Percentiles rank a stretch among this genome's conserved stretches.
These are phyloP conservation scores for Rhodotorula graminis DNA, from an alignment of 768 basidiomycete species.

Conservation along the genomic window DNA sequence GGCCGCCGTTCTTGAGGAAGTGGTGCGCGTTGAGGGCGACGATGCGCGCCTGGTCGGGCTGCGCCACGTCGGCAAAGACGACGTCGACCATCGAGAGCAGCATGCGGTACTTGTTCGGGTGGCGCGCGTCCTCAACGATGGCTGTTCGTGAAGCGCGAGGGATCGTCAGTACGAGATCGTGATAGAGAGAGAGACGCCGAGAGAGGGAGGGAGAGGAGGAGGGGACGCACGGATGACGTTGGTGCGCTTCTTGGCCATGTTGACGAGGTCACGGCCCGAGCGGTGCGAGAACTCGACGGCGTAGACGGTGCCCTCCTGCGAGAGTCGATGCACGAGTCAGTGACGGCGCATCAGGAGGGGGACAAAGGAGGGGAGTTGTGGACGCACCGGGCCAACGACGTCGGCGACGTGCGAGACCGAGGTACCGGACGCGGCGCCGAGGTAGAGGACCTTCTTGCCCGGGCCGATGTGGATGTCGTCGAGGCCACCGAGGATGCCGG, in stretches of 20 bases:
- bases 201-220: not conserved
- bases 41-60: constrained; percentile 98
- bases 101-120: constrained; percentile 96
- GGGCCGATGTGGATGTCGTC: constrained; percentile 89
- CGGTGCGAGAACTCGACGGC: constrained; percentile 97
- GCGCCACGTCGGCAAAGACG: constrained; percentile 96
- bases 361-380: constrained; percentile 4
- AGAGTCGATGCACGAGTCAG: not conserved
- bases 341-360: not conserved
- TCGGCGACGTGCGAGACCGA: constrained; percentile 98
- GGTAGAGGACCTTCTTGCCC: constrained; percentile 91
- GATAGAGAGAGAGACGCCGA: not conserved
- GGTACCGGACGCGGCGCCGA: constrained; percentile 96
- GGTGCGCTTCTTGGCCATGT: constrained; percentile 98
- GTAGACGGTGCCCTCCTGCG: constrained; percentile 88
- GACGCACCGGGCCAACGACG: constrained; percentile 85
- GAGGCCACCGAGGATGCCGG: constrained; percentile 90
- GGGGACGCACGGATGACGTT: constrained; percentile 87
- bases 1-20: constrained; percentile 92
- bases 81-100: constrained; percentile 91
- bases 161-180: not conserved
- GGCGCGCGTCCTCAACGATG: constrained; percentile 93
- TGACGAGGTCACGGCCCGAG: constrained; percentile 94
- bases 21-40: constrained; percentile 85
- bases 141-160: constrained; percentile 52